Evolutionary conservation across 495 filamentous ascomycete species (phyloP), one percentile per base, ranked within the genome.

Genomic region (Pseudotulostoma volvatum): DNA sequence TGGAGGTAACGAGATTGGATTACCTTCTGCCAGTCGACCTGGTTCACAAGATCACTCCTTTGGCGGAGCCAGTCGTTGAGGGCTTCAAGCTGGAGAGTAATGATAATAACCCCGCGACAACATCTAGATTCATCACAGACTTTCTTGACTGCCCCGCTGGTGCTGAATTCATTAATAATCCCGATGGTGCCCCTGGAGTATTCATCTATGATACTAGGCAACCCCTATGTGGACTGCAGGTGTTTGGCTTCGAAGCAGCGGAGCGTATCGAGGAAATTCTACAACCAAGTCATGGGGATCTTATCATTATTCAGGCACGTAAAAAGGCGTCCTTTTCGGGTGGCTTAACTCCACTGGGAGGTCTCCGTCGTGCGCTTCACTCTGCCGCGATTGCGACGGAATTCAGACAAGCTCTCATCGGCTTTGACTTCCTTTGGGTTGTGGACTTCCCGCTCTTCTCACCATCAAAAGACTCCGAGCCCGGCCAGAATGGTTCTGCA

Each of bases 371-470:
- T 2, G 73, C 78, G 0, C 49, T 96, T 1, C 74, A 86, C 52
- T 66, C 70, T 15, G 61, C 65, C 17, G 84, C 81, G 8, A 64
- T 87, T 1, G 59, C 65, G 23, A 44, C 62, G 17, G 70, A 64
- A 2, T 54, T 84, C 21, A 54, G 86, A 3, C 51, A 66, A 1
- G 59, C 63, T 0, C 67, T 73, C 2, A 47, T 56, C 14, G 63
- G 57, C 9, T 81, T 82, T 46, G 60, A 68, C 28, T 84, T 84
- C 48, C 54, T 83, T 34, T 97, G 92, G 90, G 68, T 97, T 4
- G 74, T 68, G 1, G 73, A 85, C 43, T 97, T 97, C 55, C 90
- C 90, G 4, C 74, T 97, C 37, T 96, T 97, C 61, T 79, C 81
- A 0, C 81, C 80, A 0, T 60, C 59, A 17, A 73, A 70, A 28